Evolutionary conservation across 345 rosid genomes (phyloP).

Genomic region (Syzygium aromaticum): DNA sequence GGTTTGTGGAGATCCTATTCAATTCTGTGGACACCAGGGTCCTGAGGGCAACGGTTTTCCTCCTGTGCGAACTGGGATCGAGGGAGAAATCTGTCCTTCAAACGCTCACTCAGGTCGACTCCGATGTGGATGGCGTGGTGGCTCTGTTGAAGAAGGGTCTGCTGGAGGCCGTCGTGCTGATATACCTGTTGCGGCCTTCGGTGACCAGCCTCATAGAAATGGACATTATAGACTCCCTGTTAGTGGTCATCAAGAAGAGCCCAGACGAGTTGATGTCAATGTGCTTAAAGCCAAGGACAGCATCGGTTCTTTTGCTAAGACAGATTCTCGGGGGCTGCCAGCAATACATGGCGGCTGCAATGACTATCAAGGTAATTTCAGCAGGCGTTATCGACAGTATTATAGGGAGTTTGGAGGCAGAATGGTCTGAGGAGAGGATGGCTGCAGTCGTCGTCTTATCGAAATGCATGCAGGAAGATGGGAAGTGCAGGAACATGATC

Average conservation of each 20-base stretch:
- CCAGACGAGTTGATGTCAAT: slow-evolving; percentile 23
- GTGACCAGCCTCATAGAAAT: slow-evolving; percentile 29
- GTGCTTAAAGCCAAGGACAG: slow-evolving; percentile 52
- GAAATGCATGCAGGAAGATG: slow-evolving; percentile 49
- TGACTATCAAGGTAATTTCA: slow-evolving; percentile 22
- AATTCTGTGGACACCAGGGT: slow-evolving; percentile 47
- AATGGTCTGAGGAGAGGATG: slow-evolving; percentile 42
- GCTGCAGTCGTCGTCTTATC: slow-evolving; percentile 42
- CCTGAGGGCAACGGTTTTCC: slow-evolving; percentile 40
- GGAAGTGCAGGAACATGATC: slow-evolving; percentile 46
- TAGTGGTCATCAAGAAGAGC: slow-evolving; percentile 21
- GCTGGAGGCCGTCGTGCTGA: slow-evolving; percentile 49
- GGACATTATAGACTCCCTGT: slow-evolving; percentile 44
- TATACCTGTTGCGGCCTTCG: slow-evolving; percentile 41
- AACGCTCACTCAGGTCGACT: slow-evolving; percentile 53
- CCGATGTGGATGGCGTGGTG: slow-evolving; percentile 52
- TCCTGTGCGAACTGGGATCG: slow-evolving; percentile 59
- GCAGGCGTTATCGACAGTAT: slow-evolving; percentile 27
- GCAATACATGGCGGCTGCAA: slow-evolving; percentile 25
- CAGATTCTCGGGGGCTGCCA: slow-evolving; percentile 34
- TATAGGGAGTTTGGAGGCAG: slow-evolving; percentile 41
- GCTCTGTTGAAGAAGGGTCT: slow-evolving; percentile 57
- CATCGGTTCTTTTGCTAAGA: slow-evolving; percentile 36
- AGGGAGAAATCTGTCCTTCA: slow-evolving; percentile 55
- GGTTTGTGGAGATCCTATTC: slow-evolving; percentile 65